phyloP scores from a whole-genome alignment of 805 yeast genomes.

The Cyberlindnera mississippiensis region DNA sequence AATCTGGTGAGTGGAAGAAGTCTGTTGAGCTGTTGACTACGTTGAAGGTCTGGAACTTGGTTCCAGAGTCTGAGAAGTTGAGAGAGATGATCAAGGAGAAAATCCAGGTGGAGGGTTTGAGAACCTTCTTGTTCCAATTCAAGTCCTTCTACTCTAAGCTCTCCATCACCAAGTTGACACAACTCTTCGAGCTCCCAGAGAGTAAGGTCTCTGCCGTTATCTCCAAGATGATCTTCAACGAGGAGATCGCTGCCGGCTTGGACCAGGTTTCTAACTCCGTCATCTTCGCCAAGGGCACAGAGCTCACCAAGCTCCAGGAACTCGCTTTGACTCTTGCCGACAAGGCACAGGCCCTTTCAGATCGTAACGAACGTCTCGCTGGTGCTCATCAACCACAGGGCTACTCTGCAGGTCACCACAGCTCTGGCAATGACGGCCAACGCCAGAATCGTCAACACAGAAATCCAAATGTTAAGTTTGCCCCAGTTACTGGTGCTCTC shows the following conservation, averaged over 20 bases:
- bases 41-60: slow-evolving; percentile 82
- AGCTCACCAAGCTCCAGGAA: slow-evolving; percentile 80
- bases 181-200: slow-evolving; percentile 59
- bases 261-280: slow-evolving; percentile 62
- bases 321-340: slow-evolving; percentile 82
- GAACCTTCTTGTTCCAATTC: slow-evolving; percentile 88
- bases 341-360: slow-evolving; percentile 70
- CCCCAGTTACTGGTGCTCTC: slow-evolving; percentile 33
- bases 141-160: slow-evolving; percentile 72
- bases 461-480: slow-evolving; percentile 28
- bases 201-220: slow-evolving; percentile 58
- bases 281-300: slow-evolving; percentile 71
- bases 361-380: slow-evolving; percentile 80
- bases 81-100: slow-evolving; percentile 70
- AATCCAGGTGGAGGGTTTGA: slow-evolving; percentile 84
- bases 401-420: slow-evolving; percentile 19
- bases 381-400: slow-evolving; percentile 49
- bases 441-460: slow-evolving; percentile 28
- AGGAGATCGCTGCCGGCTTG: slow-evolving; percentile 72
- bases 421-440: slow-evolving; percentile 18
- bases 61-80: slow-evolving; percentile 64
- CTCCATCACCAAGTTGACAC: slow-evolving; percentile 60
- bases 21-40: slow-evolving; percentile 68
- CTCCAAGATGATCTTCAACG: slow-evolving; percentile 69
- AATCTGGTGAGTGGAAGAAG: slow-evolving; percentile 84